Evolutionary conservation across 345 rosid genomes (phyloP), one percentile per base, ranked within the genome.

Genomic region (Salix caprea): DNA sequence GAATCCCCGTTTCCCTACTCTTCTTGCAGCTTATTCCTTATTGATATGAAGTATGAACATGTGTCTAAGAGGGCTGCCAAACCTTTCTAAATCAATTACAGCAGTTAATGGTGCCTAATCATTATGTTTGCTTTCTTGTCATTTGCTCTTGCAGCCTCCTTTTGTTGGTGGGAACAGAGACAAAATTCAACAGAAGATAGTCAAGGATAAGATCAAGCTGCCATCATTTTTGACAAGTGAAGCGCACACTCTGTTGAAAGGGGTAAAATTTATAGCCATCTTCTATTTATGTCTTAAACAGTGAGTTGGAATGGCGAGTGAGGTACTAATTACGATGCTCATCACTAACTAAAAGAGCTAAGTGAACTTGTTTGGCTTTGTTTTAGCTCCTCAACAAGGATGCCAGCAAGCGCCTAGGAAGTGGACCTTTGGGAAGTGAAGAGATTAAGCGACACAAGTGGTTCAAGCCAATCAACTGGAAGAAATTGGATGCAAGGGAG

Each of bases 401-500:
- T 75, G 87, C 91, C 2, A 82, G 85, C 79, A 93, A 78, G 83
- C 89, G 97, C 70, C 83, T 91, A 1, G 98, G 97, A 56, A 85
- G 87, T 74, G 98, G 98, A 74, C 82, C 86, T 5, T 82, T 37
- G 2, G 98, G 98, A 69, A 82, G 89, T 2, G 86, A 86, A 65
- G 99, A 93, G 65, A 85, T 93, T 18, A 95, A 88, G 89, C 76
- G 86, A 18, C 92, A 92, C 84, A 95, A 89, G 79, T 95, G 99
- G 99, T 90, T 95, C 81, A 90, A 90, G 83, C 71, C 70, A 10
- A 89, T 95, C 71, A 91, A 93, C 82, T 95, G 99, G 98, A 91
- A 81, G 87, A 96, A 93, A 79, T 72, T 93, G 70, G 96, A 96
- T 28, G 89, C 88, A 0, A 88, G 96, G 82, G 87, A 88, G 80